Percentiles rank a stretch among this genome's conserved stretches.
Conservation (phyloP, 352 stramenopile genomes). For the Pythium aphanidermatum region DNA sequence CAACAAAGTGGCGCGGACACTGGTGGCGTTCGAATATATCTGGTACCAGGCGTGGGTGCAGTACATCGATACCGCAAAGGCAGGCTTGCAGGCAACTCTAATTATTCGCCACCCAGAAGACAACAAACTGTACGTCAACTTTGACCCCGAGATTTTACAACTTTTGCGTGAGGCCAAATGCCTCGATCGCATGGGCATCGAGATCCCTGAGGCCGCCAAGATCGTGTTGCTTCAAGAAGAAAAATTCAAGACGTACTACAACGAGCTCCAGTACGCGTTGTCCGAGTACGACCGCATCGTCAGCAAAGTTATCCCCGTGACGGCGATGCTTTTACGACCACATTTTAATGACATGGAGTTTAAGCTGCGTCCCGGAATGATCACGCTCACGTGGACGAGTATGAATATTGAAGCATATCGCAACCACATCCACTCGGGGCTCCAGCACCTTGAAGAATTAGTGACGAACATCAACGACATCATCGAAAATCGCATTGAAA, state of each 20-base stretch:
- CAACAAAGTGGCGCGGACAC: constrained; percentile 97
- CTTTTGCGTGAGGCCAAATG: constrained; percentile 97
- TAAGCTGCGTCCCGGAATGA: constrained; percentile 97
- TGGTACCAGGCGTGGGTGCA: constrained; percentile 99
- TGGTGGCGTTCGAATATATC: constrained; percentile 98
- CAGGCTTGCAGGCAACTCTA: constrained; percentile 95
- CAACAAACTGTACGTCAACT: constrained; percentile 98
- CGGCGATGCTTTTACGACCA: constrained; percentile 91
- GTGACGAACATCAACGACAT: constrained; percentile 99
- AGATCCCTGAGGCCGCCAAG: constrained; percentile 97
- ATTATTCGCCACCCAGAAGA: constrained; percentile 99
- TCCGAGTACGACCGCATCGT: constrained; percentile 97
- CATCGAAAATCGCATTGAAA: constrained; percentile 98
- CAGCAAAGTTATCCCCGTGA: constrained; percentile 97
- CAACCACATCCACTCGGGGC: constrained; percentile 86
- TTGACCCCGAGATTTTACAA: constrained; percentile 98
- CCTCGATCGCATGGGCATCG: constrained; percentile 97
- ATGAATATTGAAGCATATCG: constrained; percentile 99
- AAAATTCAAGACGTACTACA: constrained; percentile 99
- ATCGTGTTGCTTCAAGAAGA: constrained; percentile 97
- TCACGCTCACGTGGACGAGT: constrained; percentile 98
- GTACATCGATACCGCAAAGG: constrained; percentile 97
- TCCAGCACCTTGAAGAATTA: constrained; percentile 96
- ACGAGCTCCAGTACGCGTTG: constrained; percentile 96
- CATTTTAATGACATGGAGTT: constrained; percentile 99